Conservation (phyloP, 768 basidiomycete species). For the Gyrodon lividus region DNA sequence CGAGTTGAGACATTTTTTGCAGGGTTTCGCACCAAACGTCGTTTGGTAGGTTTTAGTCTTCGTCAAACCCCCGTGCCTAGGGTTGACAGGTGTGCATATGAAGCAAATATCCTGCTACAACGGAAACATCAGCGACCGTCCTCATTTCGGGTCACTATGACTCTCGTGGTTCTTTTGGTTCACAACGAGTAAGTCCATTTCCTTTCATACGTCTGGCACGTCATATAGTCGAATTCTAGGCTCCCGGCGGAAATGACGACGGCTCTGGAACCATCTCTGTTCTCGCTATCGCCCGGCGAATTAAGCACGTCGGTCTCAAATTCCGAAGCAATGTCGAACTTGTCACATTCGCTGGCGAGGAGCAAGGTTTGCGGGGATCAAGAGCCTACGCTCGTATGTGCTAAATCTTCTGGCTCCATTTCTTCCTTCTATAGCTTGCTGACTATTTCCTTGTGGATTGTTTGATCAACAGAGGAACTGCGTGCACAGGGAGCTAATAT, state of each 20-base stretch:
- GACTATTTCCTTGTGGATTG: background rate
- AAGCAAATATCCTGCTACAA: constrained; percentile 59
- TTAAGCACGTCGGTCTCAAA: constrained; percentile 59
- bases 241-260: constrained; percentile 61
- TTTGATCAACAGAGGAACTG: constrained; percentile 48
- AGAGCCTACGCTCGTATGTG: constrained; percentile 74
- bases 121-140: constrained; percentile 60
- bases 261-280: constrained; percentile 66
- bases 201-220: background rate
- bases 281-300: constrained; percentile 77
- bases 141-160: constrained; percentile 89
- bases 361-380: constrained; percentile 84
- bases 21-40: constrained; percentile 83
- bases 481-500: constrained; percentile 60
- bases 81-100: background rate
- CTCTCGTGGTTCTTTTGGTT: constrained; percentile 86
- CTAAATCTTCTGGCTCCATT: background rate
- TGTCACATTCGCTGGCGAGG: constrained; percentile 86
- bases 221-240: constrained; percentile 14
- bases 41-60: constrained; percentile 55
- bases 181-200: constrained; percentile 42
- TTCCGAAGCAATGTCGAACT: constrained; percentile 81
- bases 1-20: constrained; percentile 60
- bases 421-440: background rate
- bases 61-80: background rate